Base-by-base conservation (phyloP, 1,284 basidiomycete genomes). In the Ceratobasidium sp. region DNA sequence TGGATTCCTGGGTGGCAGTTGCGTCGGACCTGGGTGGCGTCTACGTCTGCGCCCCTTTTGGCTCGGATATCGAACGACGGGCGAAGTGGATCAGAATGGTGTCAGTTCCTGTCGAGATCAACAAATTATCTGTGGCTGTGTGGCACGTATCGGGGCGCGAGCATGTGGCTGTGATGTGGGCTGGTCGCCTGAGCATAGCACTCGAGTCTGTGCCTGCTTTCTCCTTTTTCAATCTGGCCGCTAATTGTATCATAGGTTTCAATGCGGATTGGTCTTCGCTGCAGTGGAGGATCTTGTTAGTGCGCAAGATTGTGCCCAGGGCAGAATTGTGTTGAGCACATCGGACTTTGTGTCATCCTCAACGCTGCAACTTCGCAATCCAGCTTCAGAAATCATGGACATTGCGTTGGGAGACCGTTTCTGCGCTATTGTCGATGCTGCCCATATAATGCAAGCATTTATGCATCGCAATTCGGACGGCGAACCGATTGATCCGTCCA, bases 1-100 rank as follows among this genome's bases (percentile, higher is more conserved):
- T 75, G 72, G 61, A 75, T 33, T 49, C 60, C 3, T 75, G 72
- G 72, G 72, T 75, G 26, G 72, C 72, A 53, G 72, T 75, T 55
- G 72, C 72, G 42, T 64, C 72, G n/a, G 72, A 75, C 26, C 23
- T 75, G 23, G 72, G 72, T 18, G 72, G 72, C 2, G 49, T 75
- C 6, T 75, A 75, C 49, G 60, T 75, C 6, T 75, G 72, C 33
- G 61, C 72, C 9, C 72, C 72, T 9, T 75, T 75, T 55, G 61
- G 61, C 18, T 26, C 18, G 28, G 20, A 40, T 23, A 28, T 33
- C 7, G 61, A 40, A 26, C 39, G 20, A 20, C n/a, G 58, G 3
- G 33, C 33, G 3, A 66, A 51, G 49, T 75, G 72, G 72, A 33
- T 75, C n/a, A 51, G 72, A 49, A 60, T 75, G 28, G 33, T 75